Evolutionary conservation across 495 filamentous ascomycete species (phyloP).

Genomic region (Sporormia fimetaria): DNA sequence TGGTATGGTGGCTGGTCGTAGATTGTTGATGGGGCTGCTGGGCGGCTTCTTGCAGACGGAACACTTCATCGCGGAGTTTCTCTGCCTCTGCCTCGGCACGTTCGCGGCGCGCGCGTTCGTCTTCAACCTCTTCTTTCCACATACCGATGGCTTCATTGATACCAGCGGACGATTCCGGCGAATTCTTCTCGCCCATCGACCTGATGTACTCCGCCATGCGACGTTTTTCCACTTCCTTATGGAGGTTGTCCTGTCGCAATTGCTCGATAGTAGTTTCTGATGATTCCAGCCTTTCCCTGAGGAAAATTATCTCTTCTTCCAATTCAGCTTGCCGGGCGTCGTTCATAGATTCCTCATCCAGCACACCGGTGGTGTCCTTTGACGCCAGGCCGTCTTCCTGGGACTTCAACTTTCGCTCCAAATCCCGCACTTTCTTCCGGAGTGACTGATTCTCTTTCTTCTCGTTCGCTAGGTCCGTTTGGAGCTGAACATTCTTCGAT

Average conservation of each 20-base stretch:
- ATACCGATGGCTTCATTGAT: conserved; percentile 82
- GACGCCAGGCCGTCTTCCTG: conserved; percentile 49
- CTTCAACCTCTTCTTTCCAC: conserved; percentile 91
- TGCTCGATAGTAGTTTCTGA: conserved; percentile 76
- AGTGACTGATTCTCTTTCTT: conserved; percentile 80
- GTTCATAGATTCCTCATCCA: conserved; percentile 42
- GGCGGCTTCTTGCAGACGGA: conserved; percentile 57
- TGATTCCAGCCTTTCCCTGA: conserved; percentile 72
- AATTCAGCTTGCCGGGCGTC: conserved; percentile 56
- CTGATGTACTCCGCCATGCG: conserved; percentile 69
- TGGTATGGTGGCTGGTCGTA: conserved; percentile 38
- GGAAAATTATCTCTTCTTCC: conserved; percentile 72
- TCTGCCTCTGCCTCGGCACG: conserved; percentile 86
- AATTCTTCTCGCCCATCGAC: conserved; percentile 52
- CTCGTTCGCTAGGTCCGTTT: conserved; percentile 73
- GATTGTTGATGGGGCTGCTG: conserved; percentile 21
- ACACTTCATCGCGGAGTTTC: conserved; percentile 72
- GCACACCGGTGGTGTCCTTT: conserved; percentile 32
- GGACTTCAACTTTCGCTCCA: conserved; percentile 75
- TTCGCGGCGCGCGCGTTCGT: conserved; percentile 80
- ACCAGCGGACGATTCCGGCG: conserved; percentile 54
- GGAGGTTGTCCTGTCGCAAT: conserved; percentile 60
- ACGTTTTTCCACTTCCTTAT: conserved; percentile 68
- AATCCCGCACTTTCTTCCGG: conserved; percentile 63
- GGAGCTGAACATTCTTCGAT: conserved; percentile 89